Conservation (phyloP, 371 early-diverging fungal species). For the Mortierella polycephala region DNA sequence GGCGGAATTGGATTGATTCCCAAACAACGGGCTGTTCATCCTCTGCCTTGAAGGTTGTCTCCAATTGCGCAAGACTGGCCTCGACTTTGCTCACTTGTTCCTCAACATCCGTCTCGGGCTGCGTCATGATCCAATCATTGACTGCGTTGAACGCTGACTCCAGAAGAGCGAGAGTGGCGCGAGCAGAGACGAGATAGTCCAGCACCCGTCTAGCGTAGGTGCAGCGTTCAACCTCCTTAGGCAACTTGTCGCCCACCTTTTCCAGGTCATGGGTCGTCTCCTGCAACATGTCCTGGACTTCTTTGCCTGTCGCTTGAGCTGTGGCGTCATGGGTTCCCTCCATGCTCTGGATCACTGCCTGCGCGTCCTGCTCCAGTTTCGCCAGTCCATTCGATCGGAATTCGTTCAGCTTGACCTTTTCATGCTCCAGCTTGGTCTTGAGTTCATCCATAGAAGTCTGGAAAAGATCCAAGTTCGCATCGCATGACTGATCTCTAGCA, state of each 20-base stretch:
- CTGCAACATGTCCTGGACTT: constrained; percentile 27
- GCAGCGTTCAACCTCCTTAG: constrained; percentile 33
- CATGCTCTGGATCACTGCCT: constrained; percentile 22
- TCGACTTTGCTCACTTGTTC: constrained; percentile 23
- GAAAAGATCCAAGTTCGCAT: constrained; percentile 27
- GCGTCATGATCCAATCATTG: constrained; percentile 29
- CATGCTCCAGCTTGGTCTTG: constrained; percentile 30
- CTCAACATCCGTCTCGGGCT: constrained; percentile 30
- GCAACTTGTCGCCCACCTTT: constrained; percentile 24
- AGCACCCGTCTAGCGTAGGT: constrained; percentile 39
- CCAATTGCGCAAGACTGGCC: constrained; percentile 20
- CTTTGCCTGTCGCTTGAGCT: constrained; percentile 10
- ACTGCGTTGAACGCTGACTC: constrained; percentile 36
- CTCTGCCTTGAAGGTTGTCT: constrained; percentile 22
- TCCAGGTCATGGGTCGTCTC: constrained; percentile 23
- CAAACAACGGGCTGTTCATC: constrained; percentile 32
- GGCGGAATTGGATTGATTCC: constrained; percentile 50
- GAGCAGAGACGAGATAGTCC: constrained; percentile 34
- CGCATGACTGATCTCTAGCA: constrained; percentile 24
- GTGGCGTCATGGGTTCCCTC: constrained; percentile 39
- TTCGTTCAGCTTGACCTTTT: constrained; percentile 24
- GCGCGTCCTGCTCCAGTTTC: constrained; percentile 25
- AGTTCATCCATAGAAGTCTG: constrained; percentile 16
- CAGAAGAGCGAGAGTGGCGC: constrained; percentile 18
- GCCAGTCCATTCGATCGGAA: constrained; percentile 21